Base-by-base conservation (phyloP, 208 protist species). In the Crithidia mellificae region DNA sequence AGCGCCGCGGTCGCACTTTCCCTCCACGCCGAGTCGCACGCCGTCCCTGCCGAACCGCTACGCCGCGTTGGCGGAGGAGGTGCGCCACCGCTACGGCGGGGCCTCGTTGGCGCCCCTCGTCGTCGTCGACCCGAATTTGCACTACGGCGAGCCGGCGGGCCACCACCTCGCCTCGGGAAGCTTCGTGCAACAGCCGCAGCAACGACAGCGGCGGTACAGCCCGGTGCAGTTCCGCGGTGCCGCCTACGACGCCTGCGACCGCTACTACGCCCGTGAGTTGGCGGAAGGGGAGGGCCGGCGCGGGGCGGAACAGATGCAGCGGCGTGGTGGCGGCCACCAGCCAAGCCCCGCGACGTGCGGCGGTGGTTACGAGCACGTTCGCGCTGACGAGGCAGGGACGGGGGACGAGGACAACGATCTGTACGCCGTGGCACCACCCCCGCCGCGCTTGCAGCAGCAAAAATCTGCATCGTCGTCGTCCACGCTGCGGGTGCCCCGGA, bases 181-280 rank as follows among this genome's bases (percentile, higher is more conserved):
- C 3, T 15, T 17, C 32, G 7, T 14, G 49, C 53, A 29, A 27
- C 49, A 30, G 24, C 9, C 15, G 20, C 12, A 22, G 29, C 54
- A 29, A 15, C 14, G 3, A 47, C 50, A 43, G 22, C 19, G 43
- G 15, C 75, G 78, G 8, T 81, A 81, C 75, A 85, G 66, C 36
- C 75, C 80, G 1, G 68, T 74, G 9, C 68, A 66, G 70, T 77
- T 68, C 49, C 63, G 47, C n/a, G 52, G 69, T 4, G 63, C 68
- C 14, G 63, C 68, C 30, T 80, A 81, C 58, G 80, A 78, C 52
- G 67, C 69, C 22, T 80, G 74, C 47, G 80, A 81, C 20, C 67
- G 71, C 11, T 79, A 81, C 47, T 68, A 62, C 47, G 25, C 46
- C 1, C 59, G 72, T 11, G 62, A 54, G 38, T 51, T 73, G 22